phyloP scores from a whole-genome alignment of 371 early-diverging fungal species.

The Zychaea mexicana region DNA sequence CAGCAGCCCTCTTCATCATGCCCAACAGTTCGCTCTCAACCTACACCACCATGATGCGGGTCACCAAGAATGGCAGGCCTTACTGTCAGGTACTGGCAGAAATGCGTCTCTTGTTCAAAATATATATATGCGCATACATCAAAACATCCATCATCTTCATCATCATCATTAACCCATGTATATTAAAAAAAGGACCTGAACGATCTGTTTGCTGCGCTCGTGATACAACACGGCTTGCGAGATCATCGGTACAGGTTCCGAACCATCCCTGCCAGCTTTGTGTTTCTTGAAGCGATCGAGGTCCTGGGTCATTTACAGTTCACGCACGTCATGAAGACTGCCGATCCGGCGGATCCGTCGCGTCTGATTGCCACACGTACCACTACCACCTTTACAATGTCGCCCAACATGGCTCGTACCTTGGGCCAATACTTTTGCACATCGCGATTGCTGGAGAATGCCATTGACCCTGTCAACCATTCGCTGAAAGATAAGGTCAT shows the following conservation, averaged over 20 bases:
- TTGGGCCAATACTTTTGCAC: constrained; percentile 59
- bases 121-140: background rate
- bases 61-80: constrained; percentile 40
- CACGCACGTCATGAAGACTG: constrained; percentile 51
- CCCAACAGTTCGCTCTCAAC: constrained; percentile 15
- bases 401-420: constrained; percentile 54
- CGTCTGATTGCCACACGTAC: constrained; percentile 47
- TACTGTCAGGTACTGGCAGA: constrained; percentile 26
- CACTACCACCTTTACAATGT: constrained; percentile 54
- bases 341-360: constrained; percentile 51
- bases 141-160: no score
- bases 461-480: constrained; percentile 49
- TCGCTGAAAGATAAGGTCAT: constrained; percentile 53
- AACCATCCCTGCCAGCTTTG: constrained; percentile 55
- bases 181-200: constrained; percentile 32
- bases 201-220: constrained; percentile 48
- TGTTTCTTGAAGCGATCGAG: constrained; percentile 54
- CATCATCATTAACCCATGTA: background rate
- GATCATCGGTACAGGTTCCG: constrained; percentile 54
- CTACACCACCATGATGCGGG: constrained; percentile 30
- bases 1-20: constrained; percentile 9
- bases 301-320: constrained; percentile 52
- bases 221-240: constrained; percentile 38
- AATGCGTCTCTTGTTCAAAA: background rate
- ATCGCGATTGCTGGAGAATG: constrained; percentile 51